Conservation (phyloP, 805 yeast genomes). For the Yarrowia sp. region DNA sequence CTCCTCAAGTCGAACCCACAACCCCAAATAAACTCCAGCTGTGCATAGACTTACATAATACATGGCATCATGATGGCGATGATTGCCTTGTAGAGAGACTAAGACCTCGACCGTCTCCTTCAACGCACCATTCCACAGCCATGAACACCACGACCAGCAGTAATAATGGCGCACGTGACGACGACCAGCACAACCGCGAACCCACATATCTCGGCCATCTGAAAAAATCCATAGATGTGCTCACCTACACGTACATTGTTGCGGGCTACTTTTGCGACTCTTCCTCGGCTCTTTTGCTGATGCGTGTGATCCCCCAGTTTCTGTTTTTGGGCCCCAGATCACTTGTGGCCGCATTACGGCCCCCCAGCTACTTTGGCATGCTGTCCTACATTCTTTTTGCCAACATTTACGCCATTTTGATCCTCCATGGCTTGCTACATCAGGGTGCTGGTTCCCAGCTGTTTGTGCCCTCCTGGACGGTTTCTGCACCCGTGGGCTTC, state of each 20-base stretch:
- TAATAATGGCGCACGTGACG: neutral
- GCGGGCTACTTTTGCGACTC: slow-evolving; percentile 38
- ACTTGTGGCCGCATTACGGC: slow-evolving; percentile 18
- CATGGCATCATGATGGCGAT: neutral
- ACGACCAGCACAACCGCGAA: slow-evolving; percentile 1
- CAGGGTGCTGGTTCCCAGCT: neutral
- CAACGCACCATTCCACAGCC: neutral
- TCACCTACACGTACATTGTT: slow-evolving; percentile 37
- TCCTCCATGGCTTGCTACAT: slow-evolving; percentile 6
- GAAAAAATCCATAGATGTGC: slow-evolving; percentile 35
- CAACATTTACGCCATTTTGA: slow-evolving; percentile 20
- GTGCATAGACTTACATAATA: slow-evolving; percentile 2
- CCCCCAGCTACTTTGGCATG: slow-evolving; percentile 18
- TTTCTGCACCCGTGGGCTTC: slow-evolving; percentile 14
- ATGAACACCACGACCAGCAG: neutral
- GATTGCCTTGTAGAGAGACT: too few species aligned
- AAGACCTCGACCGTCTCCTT: too few species aligned
- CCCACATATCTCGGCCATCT: slow-evolving; percentile 20
- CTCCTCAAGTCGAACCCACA: slow-evolving; percentile 3
- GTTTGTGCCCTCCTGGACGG: slow-evolving; percentile 23
- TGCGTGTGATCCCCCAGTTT: slow-evolving; percentile 20
- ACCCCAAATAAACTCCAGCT: neutral
- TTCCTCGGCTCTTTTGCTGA: neutral
- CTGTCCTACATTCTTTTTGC: slow-evolving; percentile 5
- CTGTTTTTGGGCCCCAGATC: slow-evolving; percentile 11